phyloP scores from a whole-genome alignment of 2,329 filamentous ascomycete species.

The Apiospora hydei region DNA sequence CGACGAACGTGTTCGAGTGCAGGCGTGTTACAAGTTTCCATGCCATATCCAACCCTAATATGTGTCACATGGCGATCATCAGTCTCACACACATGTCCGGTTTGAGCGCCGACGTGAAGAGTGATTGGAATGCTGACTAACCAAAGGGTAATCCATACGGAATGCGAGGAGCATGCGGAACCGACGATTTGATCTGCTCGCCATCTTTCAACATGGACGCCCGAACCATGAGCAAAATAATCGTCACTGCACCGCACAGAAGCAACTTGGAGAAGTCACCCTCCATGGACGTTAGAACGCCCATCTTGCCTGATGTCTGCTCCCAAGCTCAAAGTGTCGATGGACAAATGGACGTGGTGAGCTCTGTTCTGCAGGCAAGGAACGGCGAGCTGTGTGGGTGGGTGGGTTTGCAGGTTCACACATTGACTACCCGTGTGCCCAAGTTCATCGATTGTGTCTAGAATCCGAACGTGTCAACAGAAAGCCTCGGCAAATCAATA shows the following conservation, averaged over 20 bases:
- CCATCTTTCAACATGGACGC: background rate
- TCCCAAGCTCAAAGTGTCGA: background rate
- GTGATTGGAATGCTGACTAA: background rate
- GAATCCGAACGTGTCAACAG: background rate
- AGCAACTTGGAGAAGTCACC: constrained; percentile 4
- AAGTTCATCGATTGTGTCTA: background rate
- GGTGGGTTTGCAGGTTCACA: constrained; percentile 12
- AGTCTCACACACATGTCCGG: constrained; percentile 5
- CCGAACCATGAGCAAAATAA: background rate
- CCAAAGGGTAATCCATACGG: constrained; percentile 9
- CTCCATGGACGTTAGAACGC: constrained; percentile 13
- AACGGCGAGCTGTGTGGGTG: background rate
- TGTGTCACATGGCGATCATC: background rate
- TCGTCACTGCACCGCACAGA: background rate
- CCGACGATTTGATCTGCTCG: background rate
- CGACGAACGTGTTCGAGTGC: constrained; percentile 14
- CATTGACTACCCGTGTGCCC: background rate
- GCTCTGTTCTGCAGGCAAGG: background rate
- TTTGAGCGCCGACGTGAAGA: background rate
- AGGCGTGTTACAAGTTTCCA: constrained; percentile 19
- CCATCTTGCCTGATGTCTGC: background rate
- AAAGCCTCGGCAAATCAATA: background rate
- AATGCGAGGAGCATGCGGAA: constrained; percentile 21
- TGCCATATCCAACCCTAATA: constrained; percentile 21
- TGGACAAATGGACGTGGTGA: background rate